Conservation (phyloP, 345 rosid genomes). For the Syzygium aromaticum region DNA sequence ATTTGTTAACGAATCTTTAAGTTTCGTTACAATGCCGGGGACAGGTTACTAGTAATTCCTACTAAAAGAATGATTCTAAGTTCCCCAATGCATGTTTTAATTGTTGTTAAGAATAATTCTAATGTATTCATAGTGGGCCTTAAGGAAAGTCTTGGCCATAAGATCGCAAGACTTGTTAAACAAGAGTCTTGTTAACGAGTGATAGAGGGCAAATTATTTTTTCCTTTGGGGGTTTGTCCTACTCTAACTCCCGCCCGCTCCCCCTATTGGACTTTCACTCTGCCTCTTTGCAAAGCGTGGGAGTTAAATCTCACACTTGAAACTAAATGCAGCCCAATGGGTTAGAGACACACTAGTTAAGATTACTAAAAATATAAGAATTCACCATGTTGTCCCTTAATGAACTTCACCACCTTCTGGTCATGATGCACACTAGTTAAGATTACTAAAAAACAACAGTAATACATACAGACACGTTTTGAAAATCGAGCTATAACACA, state of each 20-base stretch:
- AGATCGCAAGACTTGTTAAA: neutral
- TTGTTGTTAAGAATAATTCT: neutral
- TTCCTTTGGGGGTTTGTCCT: neutral
- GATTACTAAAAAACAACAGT: neutral
- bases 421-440: neutral
- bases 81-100: neutral
- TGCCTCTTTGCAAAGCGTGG: too few species aligned
- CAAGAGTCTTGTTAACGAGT: neutral
- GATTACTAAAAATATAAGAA: neutral
- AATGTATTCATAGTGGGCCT: neutral
- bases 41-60: neutral
- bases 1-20: neutral
- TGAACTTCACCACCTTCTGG: too few species aligned
- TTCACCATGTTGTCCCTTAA: too few species aligned
- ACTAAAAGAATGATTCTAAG: neutral
- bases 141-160: neutral
- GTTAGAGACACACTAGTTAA: neutral
- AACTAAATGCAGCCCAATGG: neutral
- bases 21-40: neutral
- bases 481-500: neutral
- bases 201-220: neutral
- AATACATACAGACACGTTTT: neutral
- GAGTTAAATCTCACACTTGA: neutral
- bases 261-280: neutral
- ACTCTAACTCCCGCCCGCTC: neutral